These are phyloP conservation scores for Daldinia concentrica DNA, from an alignment of 495 filamentous ascomycete genomes.

Conservation along the genomic window DNA sequence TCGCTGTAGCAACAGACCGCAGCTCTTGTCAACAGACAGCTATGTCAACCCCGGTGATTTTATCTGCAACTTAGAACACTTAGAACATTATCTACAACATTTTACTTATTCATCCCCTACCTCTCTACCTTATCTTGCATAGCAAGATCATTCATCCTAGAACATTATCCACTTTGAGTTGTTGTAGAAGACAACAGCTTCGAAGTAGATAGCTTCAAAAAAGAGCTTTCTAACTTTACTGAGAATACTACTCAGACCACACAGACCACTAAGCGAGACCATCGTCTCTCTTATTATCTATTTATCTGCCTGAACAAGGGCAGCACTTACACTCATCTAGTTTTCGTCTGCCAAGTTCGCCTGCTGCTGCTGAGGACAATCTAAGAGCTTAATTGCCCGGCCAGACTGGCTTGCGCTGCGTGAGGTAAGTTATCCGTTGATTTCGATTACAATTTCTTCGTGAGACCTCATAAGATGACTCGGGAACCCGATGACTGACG, in stretches of 20 bases:
- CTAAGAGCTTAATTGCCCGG: constrained; percentile 61
- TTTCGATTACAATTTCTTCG: not conserved
- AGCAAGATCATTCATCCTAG: constrained; percentile 36
- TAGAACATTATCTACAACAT: constrained; percentile 34
- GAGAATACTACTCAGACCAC: not conserved
- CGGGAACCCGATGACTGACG: constrained; percentile 33
- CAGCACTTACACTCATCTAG: constrained; percentile 42
- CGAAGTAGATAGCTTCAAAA: constrained; percentile 8
- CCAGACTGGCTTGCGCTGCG: constrained; percentile 76
- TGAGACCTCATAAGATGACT: constrained; percentile 5
- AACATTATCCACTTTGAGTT: constrained; percentile 40
- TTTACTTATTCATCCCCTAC: constrained; percentile 35
- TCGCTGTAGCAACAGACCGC: constrained; percentile 34
- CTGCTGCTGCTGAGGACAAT: constrained; percentile 56
- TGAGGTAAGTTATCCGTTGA: constrained; percentile 63
- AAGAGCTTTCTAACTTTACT: not conserved
- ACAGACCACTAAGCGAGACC: constrained; percentile 16
- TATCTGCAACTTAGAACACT: constrained; percentile 22
- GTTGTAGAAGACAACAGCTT: constrained; percentile 25
- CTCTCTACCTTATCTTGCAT: constrained; percentile 43
- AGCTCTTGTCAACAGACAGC: constrained; percentile 36
- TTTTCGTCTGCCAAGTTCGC: constrained; percentile 50
- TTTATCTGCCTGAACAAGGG: constrained; percentile 37
- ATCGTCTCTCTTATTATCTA: constrained; percentile 13
- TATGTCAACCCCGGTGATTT: constrained; percentile 29